These are phyloP conservation scores for Cladosporium sp. DNA, from an alignment of 2,329 filamentous ascomycete species.

Conservation along the genomic window DNA sequence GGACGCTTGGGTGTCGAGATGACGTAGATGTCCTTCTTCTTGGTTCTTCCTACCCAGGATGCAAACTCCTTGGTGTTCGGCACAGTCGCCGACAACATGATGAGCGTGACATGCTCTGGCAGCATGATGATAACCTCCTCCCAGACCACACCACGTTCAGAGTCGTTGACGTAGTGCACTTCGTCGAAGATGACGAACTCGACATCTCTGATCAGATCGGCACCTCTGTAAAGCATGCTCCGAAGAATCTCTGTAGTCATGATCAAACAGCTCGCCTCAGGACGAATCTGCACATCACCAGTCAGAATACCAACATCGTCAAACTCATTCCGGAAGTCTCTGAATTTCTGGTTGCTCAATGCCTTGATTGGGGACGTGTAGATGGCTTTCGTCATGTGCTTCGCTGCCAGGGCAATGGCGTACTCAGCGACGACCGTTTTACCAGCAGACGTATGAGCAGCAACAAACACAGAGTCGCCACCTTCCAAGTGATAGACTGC, in stretches of 20 bases:
- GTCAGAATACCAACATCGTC: constrained; percentile 96
- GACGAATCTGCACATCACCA: constrained; percentile 95
- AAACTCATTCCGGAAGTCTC: constrained; percentile 85
- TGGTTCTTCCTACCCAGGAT: constrained; percentile 95
- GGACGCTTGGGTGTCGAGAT: constrained; percentile 96
- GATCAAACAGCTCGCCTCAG: constrained; percentile 95
- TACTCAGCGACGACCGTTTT: constrained; percentile 99
- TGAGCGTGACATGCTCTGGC: constrained; percentile 92
- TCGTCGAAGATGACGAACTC: constrained; percentile 99
- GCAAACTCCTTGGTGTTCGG: constrained; percentile 98
- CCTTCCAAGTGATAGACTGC: constrained; percentile 95
- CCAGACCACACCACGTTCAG: constrained; percentile 95
- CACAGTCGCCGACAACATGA: constrained; percentile 90
- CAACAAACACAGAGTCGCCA: constrained; percentile 96
- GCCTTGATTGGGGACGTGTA: constrained; percentile 99
- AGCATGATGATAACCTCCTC: constrained; percentile 99
- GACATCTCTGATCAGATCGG: constrained; percentile 92
- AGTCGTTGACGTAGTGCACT: constrained; percentile 97
- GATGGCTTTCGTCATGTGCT: constrained; percentile 99
- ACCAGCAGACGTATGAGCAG: constrained; percentile 93
- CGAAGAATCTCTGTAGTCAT: constrained; percentile 98
- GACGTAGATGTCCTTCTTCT: constrained; percentile 98
- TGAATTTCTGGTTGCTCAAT: constrained; percentile 96
- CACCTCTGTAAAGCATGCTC: constrained; percentile 96
- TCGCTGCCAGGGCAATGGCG: constrained; percentile 90